phyloP scores from a whole-genome alignment of 2,329 filamentous ascomycete genomes.

The Akanthomyces lecanii region DNA sequence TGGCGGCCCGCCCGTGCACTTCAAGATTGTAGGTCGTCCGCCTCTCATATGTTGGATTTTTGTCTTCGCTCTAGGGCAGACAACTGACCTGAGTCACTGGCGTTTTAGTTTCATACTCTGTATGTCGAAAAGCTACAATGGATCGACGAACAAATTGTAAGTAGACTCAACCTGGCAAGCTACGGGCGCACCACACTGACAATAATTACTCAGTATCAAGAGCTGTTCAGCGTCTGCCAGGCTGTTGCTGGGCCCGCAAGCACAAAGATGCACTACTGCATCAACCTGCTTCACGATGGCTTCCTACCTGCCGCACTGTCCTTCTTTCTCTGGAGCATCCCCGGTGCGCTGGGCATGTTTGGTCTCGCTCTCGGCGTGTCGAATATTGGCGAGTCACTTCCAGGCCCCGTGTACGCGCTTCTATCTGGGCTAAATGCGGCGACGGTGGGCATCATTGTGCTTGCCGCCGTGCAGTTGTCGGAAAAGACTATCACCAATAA shows the following conservation, averaged over 20 bases:
- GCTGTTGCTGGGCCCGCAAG: slow-evolving; percentile 63
- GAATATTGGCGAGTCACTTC: slow-evolving; percentile 54
- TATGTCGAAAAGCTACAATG: slow-evolving; percentile 59
- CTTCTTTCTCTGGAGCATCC: slow-evolving; percentile 64
- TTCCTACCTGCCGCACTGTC: slow-evolving; percentile 52
- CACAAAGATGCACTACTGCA: slow-evolving; percentile 69
- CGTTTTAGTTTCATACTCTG: slow-evolving; percentile 48
- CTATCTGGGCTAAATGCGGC: slow-evolving; percentile 68
- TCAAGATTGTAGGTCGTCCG: slow-evolving; percentile 50
- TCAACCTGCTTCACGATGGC: slow-evolving; percentile 60
- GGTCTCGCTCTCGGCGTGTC: slow-evolving; percentile 61
- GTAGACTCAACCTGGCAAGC: background rate
- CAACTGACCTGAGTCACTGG: background rate
- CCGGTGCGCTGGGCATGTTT: slow-evolving; percentile 68
- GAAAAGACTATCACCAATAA: slow-evolving; percentile 64
- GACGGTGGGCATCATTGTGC: slow-evolving; percentile 66
- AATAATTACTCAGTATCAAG: slow-evolving; percentile 54
- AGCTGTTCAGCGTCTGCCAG: slow-evolving; percentile 67
- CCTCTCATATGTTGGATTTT: background rate
- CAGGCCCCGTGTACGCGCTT: slow-evolving; percentile 60
- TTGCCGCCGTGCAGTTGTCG: slow-evolving; percentile 64
- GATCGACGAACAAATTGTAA: slow-evolving; percentile 65
- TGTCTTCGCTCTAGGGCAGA: background rate
- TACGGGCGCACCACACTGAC: background rate
- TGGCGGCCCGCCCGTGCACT: slow-evolving; percentile 66